Evolutionary conservation across 257 asterid genomes (phyloP).

Genomic region (Solanum rostratum): DNA sequence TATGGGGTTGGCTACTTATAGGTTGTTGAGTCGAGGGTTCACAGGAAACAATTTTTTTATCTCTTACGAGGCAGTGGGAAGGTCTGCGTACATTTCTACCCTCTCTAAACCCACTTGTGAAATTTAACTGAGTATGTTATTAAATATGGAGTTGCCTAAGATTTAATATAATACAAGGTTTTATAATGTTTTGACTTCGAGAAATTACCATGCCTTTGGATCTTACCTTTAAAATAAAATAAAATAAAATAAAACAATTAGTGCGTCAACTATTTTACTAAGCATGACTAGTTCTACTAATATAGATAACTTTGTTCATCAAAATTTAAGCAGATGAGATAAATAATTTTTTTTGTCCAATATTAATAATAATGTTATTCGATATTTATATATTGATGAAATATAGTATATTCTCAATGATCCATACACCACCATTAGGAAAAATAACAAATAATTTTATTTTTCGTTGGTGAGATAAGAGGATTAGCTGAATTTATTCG

Average conservation of each 20-base stretch:
- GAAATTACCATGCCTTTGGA: neutral
- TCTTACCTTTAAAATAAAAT: no score
- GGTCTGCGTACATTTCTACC: no score
- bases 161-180: neutral
- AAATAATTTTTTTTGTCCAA: no score
- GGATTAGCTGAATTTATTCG: no score
- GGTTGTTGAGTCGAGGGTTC: no score
- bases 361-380: neutral
- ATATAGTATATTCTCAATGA: neutral
- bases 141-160: no score
- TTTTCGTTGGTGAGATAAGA: no score
- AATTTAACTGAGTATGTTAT: no score
- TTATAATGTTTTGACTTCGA: neutral
- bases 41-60: no score
- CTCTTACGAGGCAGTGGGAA: no score
- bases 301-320: neutral
- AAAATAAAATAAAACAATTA: no score
- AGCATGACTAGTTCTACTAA: neutral
- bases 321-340: neutral
- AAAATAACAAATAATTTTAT: neutral
- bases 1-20: neutral
- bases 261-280: neutral
- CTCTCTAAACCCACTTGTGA: no score
- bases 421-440: neutral
- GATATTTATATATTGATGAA: neutral